phyloP scores from a whole-genome alignment of 2,329 filamentous ascomycete species.

The Neurospora sp. region DNA sequence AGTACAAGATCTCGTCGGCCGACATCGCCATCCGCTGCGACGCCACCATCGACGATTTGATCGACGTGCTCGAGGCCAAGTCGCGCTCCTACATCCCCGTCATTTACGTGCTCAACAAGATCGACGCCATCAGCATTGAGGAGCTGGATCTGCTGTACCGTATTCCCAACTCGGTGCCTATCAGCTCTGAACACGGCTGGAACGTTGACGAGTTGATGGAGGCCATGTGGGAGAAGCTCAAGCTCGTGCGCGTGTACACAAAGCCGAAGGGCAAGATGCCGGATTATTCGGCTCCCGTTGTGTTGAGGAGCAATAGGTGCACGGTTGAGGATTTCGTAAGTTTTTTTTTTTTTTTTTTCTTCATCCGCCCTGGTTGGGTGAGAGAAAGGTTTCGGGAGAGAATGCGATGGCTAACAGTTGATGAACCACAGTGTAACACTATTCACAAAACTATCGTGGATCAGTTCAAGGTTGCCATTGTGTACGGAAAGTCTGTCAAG shows the following conservation, averaged over 20 bases:
- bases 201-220: conserved; percentile 96
- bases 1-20: conserved; percentile 93
- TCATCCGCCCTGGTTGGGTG: not conserved
- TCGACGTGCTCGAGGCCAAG: conserved; percentile 91
- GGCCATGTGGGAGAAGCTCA: conserved; percentile 97
- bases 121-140: conserved; percentile 95
- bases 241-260: conserved; percentile 86
- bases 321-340: conserved; percentile 96
- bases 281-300: conserved; percentile 86
- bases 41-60: conserved; percentile 92
- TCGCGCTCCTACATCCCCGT: conserved; percentile 97
- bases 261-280: conserved; percentile 94
- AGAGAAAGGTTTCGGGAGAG: not conserved
- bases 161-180: conserved; percentile 93
- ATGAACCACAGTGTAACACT: conserved; percentile 68
- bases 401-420: conserved; percentile 24
- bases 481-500: conserved; percentile 97
- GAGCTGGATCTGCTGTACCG: conserved; percentile 93
- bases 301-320: conserved; percentile 70
- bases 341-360: conserved; percentile 16
- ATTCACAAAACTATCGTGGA: conserved; percentile 96
- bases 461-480: conserved; percentile 89
- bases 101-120: conserved; percentile 98
- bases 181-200: conserved; percentile 96
- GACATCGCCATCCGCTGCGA: conserved; percentile 98